Percentiles rank a stretch among this genome's conserved stretches.
Evolutionary conservation across 257 asterid species (phyloP).

Genomic region (Apocynum venetum): DNA sequence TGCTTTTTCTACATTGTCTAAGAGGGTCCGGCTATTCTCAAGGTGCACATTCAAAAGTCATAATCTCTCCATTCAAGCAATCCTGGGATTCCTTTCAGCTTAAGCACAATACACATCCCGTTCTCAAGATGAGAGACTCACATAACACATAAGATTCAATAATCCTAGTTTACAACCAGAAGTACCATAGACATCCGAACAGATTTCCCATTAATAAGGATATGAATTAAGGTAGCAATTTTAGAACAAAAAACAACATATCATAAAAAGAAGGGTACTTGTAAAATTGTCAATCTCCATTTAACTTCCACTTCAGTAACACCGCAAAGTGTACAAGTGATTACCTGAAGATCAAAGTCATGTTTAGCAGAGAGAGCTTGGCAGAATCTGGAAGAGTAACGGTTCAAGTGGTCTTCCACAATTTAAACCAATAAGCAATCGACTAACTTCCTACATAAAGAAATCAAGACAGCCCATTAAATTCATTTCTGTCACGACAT

Average conservation of each 20-base stretch:
- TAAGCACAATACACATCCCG: not conserved
- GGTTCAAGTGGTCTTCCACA: conserved; percentile 62
- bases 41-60: not conserved
- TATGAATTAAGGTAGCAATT: not conserved
- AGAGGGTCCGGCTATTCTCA: not conserved
- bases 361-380: conserved; percentile 54
- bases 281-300: not conserved
- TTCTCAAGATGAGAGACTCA: not conserved
- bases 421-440: conserved; percentile 75
- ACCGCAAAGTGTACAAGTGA: not conserved
- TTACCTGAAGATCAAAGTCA: conserved; percentile 88
- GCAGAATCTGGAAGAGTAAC: conserved; percentile 48
- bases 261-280: not conserved
- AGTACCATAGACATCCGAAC: not conserved
- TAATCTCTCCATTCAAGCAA: not conserved
- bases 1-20: not conserved
- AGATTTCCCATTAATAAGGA: not conserved
- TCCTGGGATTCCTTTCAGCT: not conserved
- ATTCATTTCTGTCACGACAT: not conserved
- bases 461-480: not conserved
- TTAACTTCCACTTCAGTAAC: not conserved
- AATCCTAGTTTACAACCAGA: not conserved
- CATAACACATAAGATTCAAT: not conserved
- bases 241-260: not conserved
- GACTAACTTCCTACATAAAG: conserved; percentile 62